These are phyloP conservation scores for Hyphopichia khmerensis DNA, from an alignment of 1,139 yeast genomes.

Conservation along the genomic window DNA sequence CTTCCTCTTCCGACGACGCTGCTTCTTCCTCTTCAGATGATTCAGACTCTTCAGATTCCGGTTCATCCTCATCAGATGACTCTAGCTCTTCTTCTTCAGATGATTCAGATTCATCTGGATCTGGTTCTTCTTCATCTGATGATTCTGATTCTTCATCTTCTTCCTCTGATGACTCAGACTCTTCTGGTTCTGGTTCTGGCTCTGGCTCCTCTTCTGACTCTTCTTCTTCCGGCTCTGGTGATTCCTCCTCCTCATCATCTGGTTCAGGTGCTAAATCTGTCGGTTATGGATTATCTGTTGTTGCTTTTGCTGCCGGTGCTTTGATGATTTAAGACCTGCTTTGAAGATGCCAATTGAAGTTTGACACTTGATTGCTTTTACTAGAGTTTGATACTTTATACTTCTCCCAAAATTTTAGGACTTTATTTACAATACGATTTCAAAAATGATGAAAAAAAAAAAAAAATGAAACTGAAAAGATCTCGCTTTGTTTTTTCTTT, in stretches of 20 bases:
- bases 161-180: constrained; percentile 5
- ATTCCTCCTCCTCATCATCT: not conserved
- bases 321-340: constrained; percentile 17
- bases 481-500: too few species aligned
- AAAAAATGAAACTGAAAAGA: too few species aligned
- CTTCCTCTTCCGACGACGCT: constrained; percentile 3
- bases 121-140: constrained; percentile 6
- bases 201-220: constrained; percentile 2
- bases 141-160: constrained; percentile 6
- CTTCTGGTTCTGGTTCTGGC: constrained; percentile 5
- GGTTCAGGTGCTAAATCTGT: constrained; percentile 8
- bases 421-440: too few species aligned
- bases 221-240: not conserved
- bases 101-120: constrained; percentile 4
- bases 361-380: too few species aligned
- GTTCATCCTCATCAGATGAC: constrained; percentile 5
- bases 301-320: constrained; percentile 24
- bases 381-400: too few species aligned
- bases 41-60: constrained; percentile 4
- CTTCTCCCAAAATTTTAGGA: too few species aligned
- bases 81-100: constrained; percentile 8
- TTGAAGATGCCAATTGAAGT: too few species aligned
- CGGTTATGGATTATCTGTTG: constrained; percentile 20
- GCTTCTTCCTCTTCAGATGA: not conserved
- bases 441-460: too few species aligned